Evolutionary conservation across 140 eudicot species (phyloP), one percentile per base, ranked within the genome.

Genomic region (Anethum foeniculum): DNA sequence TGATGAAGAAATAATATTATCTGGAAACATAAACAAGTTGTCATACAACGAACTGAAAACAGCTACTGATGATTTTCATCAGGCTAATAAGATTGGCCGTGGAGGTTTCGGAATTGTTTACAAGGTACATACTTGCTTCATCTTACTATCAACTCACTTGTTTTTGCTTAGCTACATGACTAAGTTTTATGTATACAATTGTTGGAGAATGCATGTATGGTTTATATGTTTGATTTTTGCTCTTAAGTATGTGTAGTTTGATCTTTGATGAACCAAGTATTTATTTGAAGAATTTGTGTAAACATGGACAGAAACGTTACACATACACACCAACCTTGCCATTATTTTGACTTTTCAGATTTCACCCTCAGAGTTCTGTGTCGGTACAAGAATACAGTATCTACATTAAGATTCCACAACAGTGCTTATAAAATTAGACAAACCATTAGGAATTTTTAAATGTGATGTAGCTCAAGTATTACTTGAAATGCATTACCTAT

Each of bases 81-180:
- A 68, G 79, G 87, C 83, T 69, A 93, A 94, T 81, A 95, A 89
- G 85, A 89, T 95, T 49, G 99, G 99, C 41, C 86, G 91, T 77
- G 99, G 99, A 73, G 99, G 99, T 77, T 95, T 95, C 84, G 99
- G 99, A 49, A 81, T 87, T 21, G 99, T 95, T 81, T 95, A 89
- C 90, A 92, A 95, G 99, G 99, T 91, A 86, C 30, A 0, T 67
- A 16, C 80, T 41, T 75, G 30, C 51, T 34, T 12, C 56, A 49
- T 46, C 51, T 46, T 46, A 46, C 10, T 2, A 11, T 46, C 51
- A 46, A 46, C 13, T 44, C 44, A 23, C 8, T n/a, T 72, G 43
- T 39, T 41, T 39, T 6, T 34, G 14, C 44, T 18, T 15, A 68
- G 19, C 23, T 46, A 11, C 51, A 8, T 46, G 3, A 46, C 51